A percentile compares a stretch with the other conserved stretches of the same genome.
phyloP scores from a whole-genome alignment of 1,284 basidiomycete genomes.

The Uromyces viciae-fabae region DNA sequence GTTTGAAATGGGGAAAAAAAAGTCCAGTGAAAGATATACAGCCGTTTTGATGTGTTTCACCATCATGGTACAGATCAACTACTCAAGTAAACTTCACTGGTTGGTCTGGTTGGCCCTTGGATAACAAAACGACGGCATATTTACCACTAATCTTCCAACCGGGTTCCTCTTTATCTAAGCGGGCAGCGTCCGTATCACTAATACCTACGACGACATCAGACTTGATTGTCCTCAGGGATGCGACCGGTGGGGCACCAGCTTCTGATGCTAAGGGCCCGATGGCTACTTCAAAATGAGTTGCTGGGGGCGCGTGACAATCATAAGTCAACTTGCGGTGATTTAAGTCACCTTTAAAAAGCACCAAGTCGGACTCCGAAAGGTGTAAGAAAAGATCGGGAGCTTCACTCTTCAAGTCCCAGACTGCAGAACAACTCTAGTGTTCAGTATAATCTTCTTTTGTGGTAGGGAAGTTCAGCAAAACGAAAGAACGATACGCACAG shows the following conservation, averaged over 20 bases:
- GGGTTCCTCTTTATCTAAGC: constrained; percentile 77
- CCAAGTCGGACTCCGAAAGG: constrained; percentile 81
- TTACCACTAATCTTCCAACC: constrained; percentile 97
- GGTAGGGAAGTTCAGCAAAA: background rate
- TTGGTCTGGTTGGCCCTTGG: constrained; percentile 42
- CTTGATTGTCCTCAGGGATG: constrained; percentile 80
- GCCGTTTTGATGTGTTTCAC: no score
- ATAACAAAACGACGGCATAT: constrained; percentile 59
- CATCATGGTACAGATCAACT: no score
- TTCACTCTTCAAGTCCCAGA: constrained; percentile 82
- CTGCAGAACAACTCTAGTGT: constrained; percentile 48
- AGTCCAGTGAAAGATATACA: no score
- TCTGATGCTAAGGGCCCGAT: constrained; percentile 89
- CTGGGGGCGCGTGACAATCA: constrained; percentile 84
- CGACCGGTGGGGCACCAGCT: constrained; percentile 80
- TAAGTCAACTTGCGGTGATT: constrained; percentile 89
- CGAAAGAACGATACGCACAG: constrained; percentile 59
- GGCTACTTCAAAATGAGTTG: constrained; percentile 82
- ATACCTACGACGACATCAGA: constrained; percentile 69
- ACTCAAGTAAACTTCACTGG: constrained; percentile 27
- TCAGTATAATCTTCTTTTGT: constrained; percentile 9
- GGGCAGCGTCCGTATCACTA: constrained; percentile 65
- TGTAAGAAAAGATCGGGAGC: constrained; percentile 92
- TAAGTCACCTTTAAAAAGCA: constrained; percentile 93
- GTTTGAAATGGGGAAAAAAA: no score